Base-by-base conservation (phyloP, 176 grass and related monocot species). In the Eragrostis nindensis region DNA sequence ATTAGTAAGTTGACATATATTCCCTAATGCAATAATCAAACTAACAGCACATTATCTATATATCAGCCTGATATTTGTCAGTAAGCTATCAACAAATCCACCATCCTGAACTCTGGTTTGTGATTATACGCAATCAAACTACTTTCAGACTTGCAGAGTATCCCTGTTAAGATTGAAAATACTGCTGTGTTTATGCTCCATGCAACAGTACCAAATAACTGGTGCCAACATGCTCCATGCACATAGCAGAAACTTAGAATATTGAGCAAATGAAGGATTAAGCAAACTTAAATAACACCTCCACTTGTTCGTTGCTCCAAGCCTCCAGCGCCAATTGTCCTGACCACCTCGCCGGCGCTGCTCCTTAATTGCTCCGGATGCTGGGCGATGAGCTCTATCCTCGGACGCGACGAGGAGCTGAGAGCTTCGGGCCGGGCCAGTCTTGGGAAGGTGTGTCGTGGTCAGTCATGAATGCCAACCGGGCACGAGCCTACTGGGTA, bases 41-140 rank as follows among this genome's bases (percentile, higher is more conserved):
- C 6, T 2, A 6, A 25, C 45, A 82, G 5, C 70, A 64, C 11
- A 7, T 50, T 50, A 47, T 61, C 14, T 19, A 78, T 32, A 11
- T 6, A 25, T 62, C 10, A 64, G 15, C 8, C 4, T 21, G 66
- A 52, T 8, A 68, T 25, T 69, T 62, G 21, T 18, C 70, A 50
- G 5, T 0, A 21, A 14, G 2, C 13, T 7, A 68, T 16, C 16
- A 75, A 18, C 16, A 86, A 80, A 68, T 32, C 1, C 15, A 21
- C 36, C 4, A 45, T n/a, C n/a, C 0, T 17, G 16, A 63, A 50
- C 10, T 74, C 49, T 68, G n/a, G 52, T 45, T 80, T 73, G 36
- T 38, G 13, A 66, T 80, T 39, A 73, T 32, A 64, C 29, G 17
- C 12, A 54, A 50, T 43, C 17, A 71, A 71, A 17, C 57, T 79